Evolutionary conservation across 2,329 filamentous ascomycete species (phyloP).

Genomic region (Talaromyces funiculosus): DNA sequence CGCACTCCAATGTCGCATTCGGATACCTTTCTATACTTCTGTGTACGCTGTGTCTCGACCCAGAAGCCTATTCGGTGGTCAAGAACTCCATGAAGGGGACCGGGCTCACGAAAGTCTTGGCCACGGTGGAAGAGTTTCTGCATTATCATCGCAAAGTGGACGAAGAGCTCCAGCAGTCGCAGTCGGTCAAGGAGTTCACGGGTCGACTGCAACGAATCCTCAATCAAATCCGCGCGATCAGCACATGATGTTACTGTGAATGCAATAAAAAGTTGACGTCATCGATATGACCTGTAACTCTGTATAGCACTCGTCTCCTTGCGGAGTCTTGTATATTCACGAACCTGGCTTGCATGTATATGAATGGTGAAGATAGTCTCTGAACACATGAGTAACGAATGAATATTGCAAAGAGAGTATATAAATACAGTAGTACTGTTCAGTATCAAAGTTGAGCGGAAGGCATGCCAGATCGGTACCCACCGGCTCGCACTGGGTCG

Average conservation of each 20-base stretch:
- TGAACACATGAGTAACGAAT: neutral
- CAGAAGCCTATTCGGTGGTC: constrained; percentile 40
- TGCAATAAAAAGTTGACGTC: neutral
- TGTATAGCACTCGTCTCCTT: neutral
- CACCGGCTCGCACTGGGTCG: neutral
- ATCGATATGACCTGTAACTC: neutral
- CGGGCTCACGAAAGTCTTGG: constrained; percentile 47
- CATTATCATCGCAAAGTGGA: constrained; percentile 57
- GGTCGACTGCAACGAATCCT: constrained; percentile 50
- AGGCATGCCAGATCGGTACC: neutral
- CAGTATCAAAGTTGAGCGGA: neutral
- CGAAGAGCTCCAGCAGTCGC: constrained; percentile 34
- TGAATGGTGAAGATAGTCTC: neutral
- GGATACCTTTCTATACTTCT: constrained; percentile 82
- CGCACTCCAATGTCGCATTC: constrained; percentile 72
- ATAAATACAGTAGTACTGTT: neutral
- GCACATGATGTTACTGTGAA: neutral
- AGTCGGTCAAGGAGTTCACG: constrained; percentile 49
- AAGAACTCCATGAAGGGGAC: constrained; percentile 40
- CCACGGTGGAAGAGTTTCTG: constrained; percentile 58
- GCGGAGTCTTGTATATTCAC: neutral
- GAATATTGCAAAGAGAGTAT: neutral
- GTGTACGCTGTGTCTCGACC: constrained; percentile 67
- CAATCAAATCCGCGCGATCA: constrained; percentile 33
- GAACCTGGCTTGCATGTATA: neutral